Conservation (phyloP, 2,329 filamentous ascomycete species). For the Ophiostoma ulmi region DNA sequence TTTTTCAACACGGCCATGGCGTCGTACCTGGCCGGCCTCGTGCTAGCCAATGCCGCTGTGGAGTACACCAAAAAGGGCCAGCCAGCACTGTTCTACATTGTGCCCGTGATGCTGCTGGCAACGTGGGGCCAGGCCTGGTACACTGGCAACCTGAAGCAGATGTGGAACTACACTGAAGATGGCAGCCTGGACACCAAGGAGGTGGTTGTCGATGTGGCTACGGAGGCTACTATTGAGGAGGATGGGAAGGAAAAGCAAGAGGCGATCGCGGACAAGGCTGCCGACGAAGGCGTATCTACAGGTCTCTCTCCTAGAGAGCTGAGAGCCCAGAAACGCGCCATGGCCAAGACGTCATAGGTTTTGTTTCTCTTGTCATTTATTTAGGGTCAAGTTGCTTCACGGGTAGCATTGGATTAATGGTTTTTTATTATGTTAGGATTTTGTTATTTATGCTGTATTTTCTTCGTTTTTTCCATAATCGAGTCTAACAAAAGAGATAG, state of each 20-base stretch:
- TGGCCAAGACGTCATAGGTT: neutral
- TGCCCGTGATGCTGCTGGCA: constrained; percentile 72
- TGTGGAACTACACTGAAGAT: constrained; percentile 81
- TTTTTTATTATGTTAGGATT: neutral
- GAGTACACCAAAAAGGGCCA: constrained; percentile 75
- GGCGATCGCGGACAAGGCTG: constrained; percentile 15
- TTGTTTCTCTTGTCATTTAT: neutral
- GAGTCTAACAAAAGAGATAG: neutral
- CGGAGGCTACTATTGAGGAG: constrained; percentile 38
- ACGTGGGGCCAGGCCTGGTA: constrained; percentile 68
- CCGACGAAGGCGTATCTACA: neutral
- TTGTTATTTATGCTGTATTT: neutral
- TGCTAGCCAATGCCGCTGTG: constrained; percentile 70
- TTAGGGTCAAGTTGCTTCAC: neutral
- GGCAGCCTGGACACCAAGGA: constrained; percentile 52
- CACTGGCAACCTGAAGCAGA: constrained; percentile 63
- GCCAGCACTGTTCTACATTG: constrained; percentile 85
- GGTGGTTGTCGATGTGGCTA: constrained; percentile 52
- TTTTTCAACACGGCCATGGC: constrained; percentile 76
- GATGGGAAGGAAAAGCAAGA: constrained; percentile 31
- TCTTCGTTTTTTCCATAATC: neutral
- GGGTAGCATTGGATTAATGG: neutral
- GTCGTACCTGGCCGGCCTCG: constrained; percentile 75
- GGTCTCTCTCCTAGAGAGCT: neutral
- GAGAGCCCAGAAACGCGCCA: neutral